Evolutionary conservation across 371 early-diverging fungal species (phyloP).

Genomic region (Mortierella sp.): DNA sequence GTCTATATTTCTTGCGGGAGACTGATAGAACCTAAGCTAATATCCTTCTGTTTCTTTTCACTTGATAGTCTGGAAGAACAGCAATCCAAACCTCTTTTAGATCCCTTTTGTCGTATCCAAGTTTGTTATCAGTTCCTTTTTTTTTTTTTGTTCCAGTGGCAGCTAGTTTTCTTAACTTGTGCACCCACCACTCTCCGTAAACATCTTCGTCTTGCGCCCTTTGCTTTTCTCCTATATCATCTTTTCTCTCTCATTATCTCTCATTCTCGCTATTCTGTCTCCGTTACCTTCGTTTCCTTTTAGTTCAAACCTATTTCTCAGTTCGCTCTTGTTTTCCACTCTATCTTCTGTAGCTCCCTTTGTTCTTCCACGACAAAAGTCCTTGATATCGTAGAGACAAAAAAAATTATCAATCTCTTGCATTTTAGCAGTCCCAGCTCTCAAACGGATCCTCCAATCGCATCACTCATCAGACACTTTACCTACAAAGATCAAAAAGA

Average conservation of each 20-base stretch:
- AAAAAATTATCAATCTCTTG: conserved; percentile 28
- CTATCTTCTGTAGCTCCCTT: background rate
- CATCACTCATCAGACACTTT: conserved; percentile 9
- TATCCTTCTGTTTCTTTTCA: conserved; percentile 40
- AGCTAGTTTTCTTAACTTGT: conserved; percentile 32
- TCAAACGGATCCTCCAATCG: conserved; percentile 10
- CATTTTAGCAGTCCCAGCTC: conserved; percentile 26
- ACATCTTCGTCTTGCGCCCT: background rate
- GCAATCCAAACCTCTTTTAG: conserved; percentile 44
- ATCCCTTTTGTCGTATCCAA: conserved; percentile 3
- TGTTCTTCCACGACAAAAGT: conserved; percentile 24
- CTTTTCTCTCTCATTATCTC: background rate
- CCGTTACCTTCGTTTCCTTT: background rate
- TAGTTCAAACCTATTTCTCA: too few relatives aligned
- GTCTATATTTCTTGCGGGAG: too few relatives aligned
- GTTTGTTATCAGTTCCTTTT: conserved; percentile 11
- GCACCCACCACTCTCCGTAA: conserved; percentile 21
- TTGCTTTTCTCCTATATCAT: too few relatives aligned
- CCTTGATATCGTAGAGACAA: conserved; percentile 6
- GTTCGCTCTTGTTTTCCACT: background rate
- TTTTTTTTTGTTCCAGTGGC: conserved; percentile 25
- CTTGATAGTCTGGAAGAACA: conserved; percentile 57
- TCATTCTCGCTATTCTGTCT: background rate
- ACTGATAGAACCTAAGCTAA: too few relatives aligned
- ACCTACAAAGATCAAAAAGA: conserved; percentile 2